Evolutionary conservation across 768 basidiomycete species (phyloP).

Genomic region (Trametes cubensis): DNA sequence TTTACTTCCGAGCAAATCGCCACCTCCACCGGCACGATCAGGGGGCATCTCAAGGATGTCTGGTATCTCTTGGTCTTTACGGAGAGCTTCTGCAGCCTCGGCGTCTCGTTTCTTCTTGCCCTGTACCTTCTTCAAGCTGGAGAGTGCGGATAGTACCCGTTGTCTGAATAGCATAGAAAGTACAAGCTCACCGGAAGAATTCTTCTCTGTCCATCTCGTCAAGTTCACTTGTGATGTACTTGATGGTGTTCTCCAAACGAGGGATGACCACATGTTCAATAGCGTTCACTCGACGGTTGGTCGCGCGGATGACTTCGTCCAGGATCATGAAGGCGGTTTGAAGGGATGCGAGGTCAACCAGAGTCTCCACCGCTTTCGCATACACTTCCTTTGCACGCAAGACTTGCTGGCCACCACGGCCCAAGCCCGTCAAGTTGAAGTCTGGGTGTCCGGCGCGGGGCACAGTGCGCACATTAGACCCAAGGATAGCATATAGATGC

Average conservation of each 20-base stretch:
- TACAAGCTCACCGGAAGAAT: constrained; percentile 72
- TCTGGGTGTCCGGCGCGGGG: constrained; percentile 49
- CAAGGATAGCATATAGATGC: background rate
- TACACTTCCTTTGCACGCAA: constrained; percentile 95
- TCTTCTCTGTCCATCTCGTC: constrained; percentile 99
- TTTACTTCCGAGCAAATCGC: constrained; percentile 80
- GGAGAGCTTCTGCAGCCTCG: constrained; percentile 34
- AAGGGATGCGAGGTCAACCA: constrained; percentile 95
- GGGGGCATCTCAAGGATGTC: constrained; percentile 28
- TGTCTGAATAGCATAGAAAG: background rate
- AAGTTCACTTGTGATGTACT: constrained; percentile 95
- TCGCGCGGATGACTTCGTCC: constrained; percentile 99
- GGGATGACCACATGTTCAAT: constrained; percentile 98
- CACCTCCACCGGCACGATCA: constrained; percentile 41
- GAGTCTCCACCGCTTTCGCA: constrained; percentile 94
- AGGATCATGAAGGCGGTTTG: constrained; percentile 98
- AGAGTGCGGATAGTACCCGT: background rate
- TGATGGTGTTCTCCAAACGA: constrained; percentile 94
- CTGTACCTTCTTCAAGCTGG: constrained; percentile 93
- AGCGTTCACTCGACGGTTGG: constrained; percentile 97
- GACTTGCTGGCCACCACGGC: constrained; percentile 95
- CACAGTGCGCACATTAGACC: background rate
- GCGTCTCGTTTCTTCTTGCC: constrained; percentile 93
- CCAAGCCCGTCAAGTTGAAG: constrained; percentile 95
- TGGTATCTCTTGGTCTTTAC: constrained; percentile 18